Conservation (phyloP, 2,329 filamentous ascomycete genomes). For the Aspergillus sp. region DNA sequence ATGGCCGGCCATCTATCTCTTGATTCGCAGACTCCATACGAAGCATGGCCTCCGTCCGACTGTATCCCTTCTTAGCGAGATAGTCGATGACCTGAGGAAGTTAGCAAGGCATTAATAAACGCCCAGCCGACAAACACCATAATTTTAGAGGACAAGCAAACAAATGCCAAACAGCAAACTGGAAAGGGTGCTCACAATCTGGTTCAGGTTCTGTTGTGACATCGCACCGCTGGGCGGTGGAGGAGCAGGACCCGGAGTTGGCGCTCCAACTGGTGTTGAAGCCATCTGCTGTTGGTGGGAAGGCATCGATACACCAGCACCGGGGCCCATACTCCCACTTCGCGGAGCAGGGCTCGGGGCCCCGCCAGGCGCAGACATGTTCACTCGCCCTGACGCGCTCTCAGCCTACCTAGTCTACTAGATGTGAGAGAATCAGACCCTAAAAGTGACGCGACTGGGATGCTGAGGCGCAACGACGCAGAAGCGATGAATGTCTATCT, state of each 20-base stretch:
- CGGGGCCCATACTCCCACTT: slow-evolving; percentile 50
- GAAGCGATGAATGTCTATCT: slow-evolving; percentile 11
- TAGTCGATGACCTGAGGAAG: slow-evolving; percentile 78
- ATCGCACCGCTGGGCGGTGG: slow-evolving; percentile 48
- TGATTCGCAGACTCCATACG: slow-evolving; percentile 84
- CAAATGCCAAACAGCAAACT: slow-evolving; percentile 3
- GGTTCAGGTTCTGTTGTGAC: slow-evolving; percentile 88
- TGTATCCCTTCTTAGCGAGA: slow-evolving; percentile 91
- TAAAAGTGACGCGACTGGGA: neutral
- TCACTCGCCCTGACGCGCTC: slow-evolving; percentile 3
- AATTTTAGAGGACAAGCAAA: neutral
- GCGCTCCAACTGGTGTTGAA: slow-evolving; percentile 47
- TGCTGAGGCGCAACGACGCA: slow-evolving; percentile 7
- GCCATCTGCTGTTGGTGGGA: slow-evolving; percentile 47
- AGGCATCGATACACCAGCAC: slow-evolving; percentile 39
- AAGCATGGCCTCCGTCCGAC: slow-evolving; percentile 86
- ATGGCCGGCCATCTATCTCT: slow-evolving; percentile 75
- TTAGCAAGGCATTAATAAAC: slow-evolving; percentile 9
- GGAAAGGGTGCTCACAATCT: slow-evolving; percentile 70
- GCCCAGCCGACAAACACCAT: neutral
- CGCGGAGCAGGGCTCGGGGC: slow-evolving; percentile 51
- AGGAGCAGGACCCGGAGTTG: slow-evolving; percentile 39
- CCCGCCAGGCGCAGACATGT: slow-evolving; percentile 48
- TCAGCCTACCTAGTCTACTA: neutral
- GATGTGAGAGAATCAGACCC: neutral